Evolutionary conservation across 352 stramenopile genomes (phyloP).

Genomic region (Hyaloperonospora arabidopsidis): DNA sequence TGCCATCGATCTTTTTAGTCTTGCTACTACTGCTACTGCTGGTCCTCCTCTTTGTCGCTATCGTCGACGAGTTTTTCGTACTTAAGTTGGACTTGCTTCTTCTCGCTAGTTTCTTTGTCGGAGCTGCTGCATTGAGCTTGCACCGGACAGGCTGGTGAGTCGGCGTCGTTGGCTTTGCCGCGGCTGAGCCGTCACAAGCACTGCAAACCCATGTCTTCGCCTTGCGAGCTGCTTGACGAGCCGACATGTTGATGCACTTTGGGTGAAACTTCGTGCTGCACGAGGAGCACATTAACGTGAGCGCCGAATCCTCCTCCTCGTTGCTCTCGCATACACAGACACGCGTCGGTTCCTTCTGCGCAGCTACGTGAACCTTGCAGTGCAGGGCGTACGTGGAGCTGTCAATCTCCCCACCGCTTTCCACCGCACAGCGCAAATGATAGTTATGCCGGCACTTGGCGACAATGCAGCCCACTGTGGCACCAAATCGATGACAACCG

Average conservation of each 20-base stretch:
- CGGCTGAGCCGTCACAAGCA: constrained; percentile 24
- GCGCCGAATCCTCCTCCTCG: constrained; percentile 32
- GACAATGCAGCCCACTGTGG: constrained; percentile 71
- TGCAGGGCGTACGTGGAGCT: constrained; percentile 65
- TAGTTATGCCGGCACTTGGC: constrained; percentile 73
- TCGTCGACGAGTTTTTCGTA: constrained; percentile 13
- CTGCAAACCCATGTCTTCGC: constrained; percentile 38
- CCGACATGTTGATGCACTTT: constrained; percentile 77
- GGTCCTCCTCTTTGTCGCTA: constrained; percentile 7
- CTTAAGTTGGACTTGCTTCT: constrained; percentile 8
- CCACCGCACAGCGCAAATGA: constrained; percentile 68
- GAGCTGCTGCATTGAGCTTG: constrained; percentile 8
- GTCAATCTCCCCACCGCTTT: constrained; percentile 65
- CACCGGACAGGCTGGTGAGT: constrained; percentile 5
- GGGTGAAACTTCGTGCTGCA: constrained; percentile 69
- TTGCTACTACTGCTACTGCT: constrained; percentile 15
- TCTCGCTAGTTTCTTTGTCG: constrained; percentile 10
- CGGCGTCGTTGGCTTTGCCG: constrained; percentile 12
- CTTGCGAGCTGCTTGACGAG: constrained; percentile 48
- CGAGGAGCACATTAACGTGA: constrained; percentile 52
- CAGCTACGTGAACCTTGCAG: constrained; percentile 54
- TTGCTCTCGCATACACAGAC: constrained; percentile 41
- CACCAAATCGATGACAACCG: constrained; percentile 53
- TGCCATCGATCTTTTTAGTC: constrained; percentile 8
- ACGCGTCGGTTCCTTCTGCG: constrained; percentile 31